Evolutionary conservation across 345 rosid species (phyloP), one percentile per base, ranked within the genome.

Genomic region (Garcia nutans): DNA sequence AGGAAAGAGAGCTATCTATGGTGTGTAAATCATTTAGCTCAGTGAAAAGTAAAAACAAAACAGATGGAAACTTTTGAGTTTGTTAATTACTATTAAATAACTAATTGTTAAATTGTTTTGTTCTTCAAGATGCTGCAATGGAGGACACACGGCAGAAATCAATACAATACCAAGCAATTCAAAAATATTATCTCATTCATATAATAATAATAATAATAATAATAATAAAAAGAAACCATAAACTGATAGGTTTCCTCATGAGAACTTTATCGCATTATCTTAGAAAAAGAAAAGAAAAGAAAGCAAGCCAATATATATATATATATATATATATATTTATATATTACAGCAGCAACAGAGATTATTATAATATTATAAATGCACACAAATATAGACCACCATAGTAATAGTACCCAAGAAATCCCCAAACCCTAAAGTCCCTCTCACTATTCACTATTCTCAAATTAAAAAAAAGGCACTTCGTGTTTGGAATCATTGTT

Each of bases 221-320:
- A 41, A n/a, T n/a, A n/a, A n/a, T n/a, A n/a, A n/a, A n/a, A 63
- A 19, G 42, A 33, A 61, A 31, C 0, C 5, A 5, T 45, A 57
- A 47, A 24, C 10, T 0, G 22, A 47, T 9, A 47, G 50, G 50
- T 9, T n/a, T n/a, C n/a, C n/a, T n/a, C 26, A 45, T 23, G 24
- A 63, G 17, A 55, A n/a, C 65, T 33, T 71, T 41, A 41, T 42
- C 20, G 8, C 54, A 72, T 45, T 44, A 24, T 60, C 55, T 73
- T 23, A 13, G 13, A 47, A 47, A 47, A 47, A 8, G 13, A 47
- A 10, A 41, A 57, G 2, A 41, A 12, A 47, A 60, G 10, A 61
- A 54, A 63, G 6, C 68, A 62, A 62, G 26, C 58, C 68, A 73
- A 73, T 61, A 73, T 7, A n/a, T n/a, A n/a, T n/a, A n/a, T n/a